phyloP scores from a whole-genome alignment of 179 eudicot genomes.

The Heliamphora ciliata region DNA sequence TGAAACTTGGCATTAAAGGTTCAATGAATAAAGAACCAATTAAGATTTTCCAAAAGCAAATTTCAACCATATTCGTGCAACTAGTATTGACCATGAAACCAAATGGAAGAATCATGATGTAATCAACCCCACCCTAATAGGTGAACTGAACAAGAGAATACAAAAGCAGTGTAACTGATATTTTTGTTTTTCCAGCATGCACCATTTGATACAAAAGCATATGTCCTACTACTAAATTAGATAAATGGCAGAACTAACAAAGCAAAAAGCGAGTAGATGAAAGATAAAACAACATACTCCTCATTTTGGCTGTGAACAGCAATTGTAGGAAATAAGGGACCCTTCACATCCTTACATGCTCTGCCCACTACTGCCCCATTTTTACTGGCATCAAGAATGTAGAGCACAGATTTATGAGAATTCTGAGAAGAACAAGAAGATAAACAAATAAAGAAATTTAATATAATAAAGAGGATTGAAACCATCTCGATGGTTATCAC shows the following conservation, averaged over 20 bases:
- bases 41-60: background rate
- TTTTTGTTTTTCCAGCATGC: background rate
- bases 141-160: background rate
- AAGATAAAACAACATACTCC: slow-evolving; percentile 55
- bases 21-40: background rate
- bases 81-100: background rate
- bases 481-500: slow-evolving; percentile 10
- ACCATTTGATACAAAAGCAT: too few relatives aligned
- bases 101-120: background rate
- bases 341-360: slow-evolving; percentile 67
- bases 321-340: slow-evolving; percentile 73
- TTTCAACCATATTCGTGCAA: background rate
- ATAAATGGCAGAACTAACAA: background rate
- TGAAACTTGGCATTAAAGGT: background rate
- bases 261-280: background rate
- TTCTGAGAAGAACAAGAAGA: background rate
- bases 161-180: background rate
- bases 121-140: background rate
- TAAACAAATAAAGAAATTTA: background rate
- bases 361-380: slow-evolving; percentile 68
- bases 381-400: slow-evolving; percentile 41
- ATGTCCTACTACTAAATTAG: background rate
- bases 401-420: slow-evolving; percentile 17
- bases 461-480: background rate
- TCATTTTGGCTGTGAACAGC: slow-evolving; percentile 96